These are phyloP conservation scores for Eimeria tenella DNA, from an alignment of 169 alveolate species.

Conservation along the genomic window DNA sequence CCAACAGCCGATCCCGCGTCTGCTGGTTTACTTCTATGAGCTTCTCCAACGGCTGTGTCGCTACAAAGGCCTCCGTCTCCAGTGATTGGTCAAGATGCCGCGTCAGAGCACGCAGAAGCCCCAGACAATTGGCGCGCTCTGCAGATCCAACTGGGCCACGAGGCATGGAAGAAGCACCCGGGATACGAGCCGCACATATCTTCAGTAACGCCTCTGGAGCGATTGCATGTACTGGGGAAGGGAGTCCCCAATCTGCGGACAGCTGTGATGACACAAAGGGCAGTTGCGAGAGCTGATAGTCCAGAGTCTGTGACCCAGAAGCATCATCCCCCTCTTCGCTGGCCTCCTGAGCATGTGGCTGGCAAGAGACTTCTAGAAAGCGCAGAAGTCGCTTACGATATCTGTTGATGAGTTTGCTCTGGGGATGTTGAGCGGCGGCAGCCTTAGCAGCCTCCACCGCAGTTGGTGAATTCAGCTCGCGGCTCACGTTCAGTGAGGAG, in stretches of 20 bases:
- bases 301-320: not conserved
- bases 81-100: slow-evolving; percentile 14
- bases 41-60: not conserved
- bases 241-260: not conserved
- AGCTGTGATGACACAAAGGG: not conserved
- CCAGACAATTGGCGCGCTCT: slow-evolving; percentile 35
- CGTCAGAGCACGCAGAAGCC: slow-evolving; percentile 33
- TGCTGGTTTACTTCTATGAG: not conserved
- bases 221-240: not conserved
- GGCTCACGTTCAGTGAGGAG: slow-evolving; percentile 38
- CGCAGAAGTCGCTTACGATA: slow-evolving; percentile 38
- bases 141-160: slow-evolving; percentile 7
- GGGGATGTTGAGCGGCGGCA: slow-evolving; percentile 43
- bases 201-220: slow-evolving; percentile 4
- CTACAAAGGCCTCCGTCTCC: not conserved
- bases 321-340: not conserved
- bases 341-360: not conserved
- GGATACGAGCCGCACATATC: slow-evolving; percentile 19
- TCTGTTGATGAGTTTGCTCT: slow-evolving; percentile 33
- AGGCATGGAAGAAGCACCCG: not conserved
- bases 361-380: slow-evolving; percentile 1
- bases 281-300: not conserved
- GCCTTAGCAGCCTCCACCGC: slow-evolving; percentile 34
- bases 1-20: not conserved
- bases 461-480: not conserved